Evolutionary conservation across 2,329 filamentous ascomycete genomes (phyloP).

Genomic region (Trichoderma simmonsii): DNA sequence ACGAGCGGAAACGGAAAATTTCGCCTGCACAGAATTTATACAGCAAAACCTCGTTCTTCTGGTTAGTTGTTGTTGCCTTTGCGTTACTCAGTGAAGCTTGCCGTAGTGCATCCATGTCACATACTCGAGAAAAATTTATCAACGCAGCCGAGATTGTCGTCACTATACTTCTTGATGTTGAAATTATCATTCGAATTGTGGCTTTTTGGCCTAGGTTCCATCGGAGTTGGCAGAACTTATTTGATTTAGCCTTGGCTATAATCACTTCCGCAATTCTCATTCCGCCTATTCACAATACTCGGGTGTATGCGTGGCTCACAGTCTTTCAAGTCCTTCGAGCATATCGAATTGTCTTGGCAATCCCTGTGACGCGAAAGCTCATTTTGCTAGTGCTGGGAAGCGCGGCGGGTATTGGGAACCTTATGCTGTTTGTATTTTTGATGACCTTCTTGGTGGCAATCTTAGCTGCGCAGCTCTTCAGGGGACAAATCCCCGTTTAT

Average conservation of each 20-base stretch:
- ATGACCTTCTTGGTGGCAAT: constrained; percentile 93
- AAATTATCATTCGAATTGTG: constrained; percentile 76
- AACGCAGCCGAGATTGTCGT: constrained; percentile 69
- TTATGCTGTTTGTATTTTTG: constrained; percentile 94
- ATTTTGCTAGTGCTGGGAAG: constrained; percentile 89
- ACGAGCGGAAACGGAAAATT: constrained; percentile 35
- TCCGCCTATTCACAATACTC: constrained; percentile 71
- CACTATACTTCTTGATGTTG: constrained; percentile 73
- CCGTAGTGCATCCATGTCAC: constrained; percentile 73
- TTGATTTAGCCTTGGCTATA: constrained; percentile 77
- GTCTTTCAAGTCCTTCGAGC: constrained; percentile 90
- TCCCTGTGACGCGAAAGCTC: constrained; percentile 81
- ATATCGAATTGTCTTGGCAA: constrained; percentile 86
- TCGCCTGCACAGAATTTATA: constrained; percentile 67
- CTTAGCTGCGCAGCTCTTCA: constrained; percentile 88
- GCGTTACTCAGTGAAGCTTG: constrained; percentile 77
- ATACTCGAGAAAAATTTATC: constrained; percentile 60
- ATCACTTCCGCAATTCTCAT: constrained; percentile 83
- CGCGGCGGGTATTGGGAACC: constrained; percentile 83
- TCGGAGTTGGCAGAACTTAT: constrained; percentile 67
- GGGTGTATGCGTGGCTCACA: constrained; percentile 82
- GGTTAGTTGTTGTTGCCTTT: constrained; percentile 76
- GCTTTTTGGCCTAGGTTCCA: constrained; percentile 82
- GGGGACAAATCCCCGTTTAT: constrained; percentile 70
- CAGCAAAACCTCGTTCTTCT: constrained; percentile 69